Evolutionary conservation across 176 grass and related monocot species (phyloP), one percentile per base, ranked within the genome.

Genomic region (Coix lacrymajobi): DNA sequence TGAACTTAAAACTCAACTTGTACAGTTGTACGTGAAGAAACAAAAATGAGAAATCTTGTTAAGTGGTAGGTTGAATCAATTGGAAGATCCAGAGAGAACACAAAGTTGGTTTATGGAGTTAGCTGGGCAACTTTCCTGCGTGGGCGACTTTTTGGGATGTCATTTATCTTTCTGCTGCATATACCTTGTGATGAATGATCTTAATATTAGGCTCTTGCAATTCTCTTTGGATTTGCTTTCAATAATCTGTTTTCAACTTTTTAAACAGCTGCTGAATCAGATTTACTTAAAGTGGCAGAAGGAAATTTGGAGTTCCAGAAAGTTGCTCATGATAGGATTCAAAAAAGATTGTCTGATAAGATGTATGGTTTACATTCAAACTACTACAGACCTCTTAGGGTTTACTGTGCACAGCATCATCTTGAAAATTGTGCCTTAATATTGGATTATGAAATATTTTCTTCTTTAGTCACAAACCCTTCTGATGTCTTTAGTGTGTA

Each of bases 281-380:
- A 80, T 69, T 85, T 86, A 57, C 34, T 92, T 39, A 80, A 94
- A 87, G 77, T 49, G 34, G 83, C 90, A 41, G 77, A 97, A 58
- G 79, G 33, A 43, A 92, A 92, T 80, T 52, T 94, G 78, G 70
- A 89, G 79, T 89, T 67, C 41, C 83, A 85, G 52, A 94, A 97
- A 81, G 69, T 79, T 54, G 87, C 85, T 81, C 83, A 84, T 4
- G 66, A 25, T 82, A 39, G 62, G 79, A 87, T 85, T 73, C 88
- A 49, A 72, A 90, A 92, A 85, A 88, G 73, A 71, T 75, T 89
- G n/a, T 89, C 83, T 48, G 72, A 90, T 61, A 94, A 94, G 61
- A 94, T 90, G 94, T 92, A 92, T 70, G 76, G 37, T 43, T 26
- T 62, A 38, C 73, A 81, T 87, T 87, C 66, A 40, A 60, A 36